Percentiles rank a stretch among this genome's conserved stretches.
Evolutionary conservation across 1,139 yeast species (phyloP).

Genomic region (Blastobotrys buckinghamii): DNA sequence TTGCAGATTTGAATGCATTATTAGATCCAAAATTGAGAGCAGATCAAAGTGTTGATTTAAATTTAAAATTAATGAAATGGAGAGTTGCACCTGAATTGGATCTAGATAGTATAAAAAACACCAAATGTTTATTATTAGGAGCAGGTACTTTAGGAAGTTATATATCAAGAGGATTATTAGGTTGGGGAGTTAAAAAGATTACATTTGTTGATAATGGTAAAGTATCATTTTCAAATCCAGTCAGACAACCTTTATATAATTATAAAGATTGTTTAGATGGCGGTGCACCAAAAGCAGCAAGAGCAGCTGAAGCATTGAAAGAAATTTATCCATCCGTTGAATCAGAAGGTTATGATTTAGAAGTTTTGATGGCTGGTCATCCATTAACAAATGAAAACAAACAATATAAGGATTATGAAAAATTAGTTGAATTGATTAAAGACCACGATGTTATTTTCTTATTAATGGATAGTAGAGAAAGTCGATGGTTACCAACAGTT

Average conservation of each 20-base stretch:
- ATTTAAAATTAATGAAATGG: slow-evolving; percentile 94
- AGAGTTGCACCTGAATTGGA: slow-evolving; percentile 79
- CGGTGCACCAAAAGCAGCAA: slow-evolving; percentile 65
- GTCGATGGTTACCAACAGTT: slow-evolving; percentile 93
- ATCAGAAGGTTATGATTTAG: slow-evolving; percentile 55
- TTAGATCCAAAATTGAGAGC: slow-evolving; percentile 79
- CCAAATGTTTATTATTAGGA: slow-evolving; percentile 74
- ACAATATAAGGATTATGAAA: slow-evolving; percentile 48
- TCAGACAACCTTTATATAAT: slow-evolving; percentile 79
- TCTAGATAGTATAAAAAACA: slow-evolving; percentile 53
- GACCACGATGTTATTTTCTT: slow-evolving; percentile 72
- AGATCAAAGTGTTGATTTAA: slow-evolving; percentile 86
- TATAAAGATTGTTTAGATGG: slow-evolving; percentile 72
- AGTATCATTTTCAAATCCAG: slow-evolving; percentile 91
- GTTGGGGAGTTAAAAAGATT: slow-evolving; percentile 87
- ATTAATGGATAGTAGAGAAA: slow-evolving; percentile 89
- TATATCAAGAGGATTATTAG: slow-evolving; percentile 76
- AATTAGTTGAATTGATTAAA: slow-evolving; percentile 48
- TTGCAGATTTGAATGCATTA: slow-evolving; percentile 74
- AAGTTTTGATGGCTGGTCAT: slow-evolving; percentile 96
- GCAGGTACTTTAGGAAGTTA: slow-evolving; percentile 96
- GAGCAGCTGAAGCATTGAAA: slow-evolving; percentile 69
- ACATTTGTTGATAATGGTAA: slow-evolving; percentile 87
- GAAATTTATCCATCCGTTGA: slow-evolving; percentile 74
- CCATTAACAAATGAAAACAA: slow-evolving; percentile 51